Evolutionary conservation across 2,329 filamentous ascomycete genomes (phyloP), one percentile per base, ranked within the genome.

Genomic region (Fusarium avenaceum): DNA sequence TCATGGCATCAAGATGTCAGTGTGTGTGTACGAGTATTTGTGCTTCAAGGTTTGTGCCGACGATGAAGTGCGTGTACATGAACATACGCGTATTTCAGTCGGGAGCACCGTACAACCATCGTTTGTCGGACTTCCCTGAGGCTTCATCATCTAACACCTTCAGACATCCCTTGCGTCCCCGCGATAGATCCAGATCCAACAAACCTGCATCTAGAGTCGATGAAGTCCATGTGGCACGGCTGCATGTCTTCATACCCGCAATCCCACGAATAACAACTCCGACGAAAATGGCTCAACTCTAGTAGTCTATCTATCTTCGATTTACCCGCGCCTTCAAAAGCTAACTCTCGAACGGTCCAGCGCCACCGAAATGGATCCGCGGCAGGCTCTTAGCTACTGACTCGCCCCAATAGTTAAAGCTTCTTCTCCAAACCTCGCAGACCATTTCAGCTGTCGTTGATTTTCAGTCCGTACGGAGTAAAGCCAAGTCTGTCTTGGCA

Each of bases 291-390:
- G 53, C 60, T 65, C 59, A 64, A 47, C n/a, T 33, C 13, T 15
- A 33, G 26, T 11, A 30, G 30, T 15, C 30, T 33, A 15, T 15
- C 30, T 10, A 33, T 33, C 30, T 48, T 40, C n/a, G 35, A 38
- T 38, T 38, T 10, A 38, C 35, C 35, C 35, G 35, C 35, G 17
- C n/a, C 35, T n/a, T 38, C 30, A 33, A 47, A 47, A 47, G 42
- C 44, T 65, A 53, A 47, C 43, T 53, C 40, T 49, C 19, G 44
- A 49, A 46, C 49, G 55, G 52, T 39, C 40, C 43, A 49, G 24
- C 58, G 52, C 61, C 61, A 64, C 61, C 35, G 33, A 19, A 60
- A 59, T 63, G 42, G 61, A 24, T 64, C 54, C 47, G 63, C 26
- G 52, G 39, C 24, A 42, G 47, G 55, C 45, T 65, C 52, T 64